Evolutionary conservation across 2,329 filamentous ascomycete genomes (phyloP), one percentile per base, ranked within the genome.

Genomic region (Epichloe gansuensis): DNA sequence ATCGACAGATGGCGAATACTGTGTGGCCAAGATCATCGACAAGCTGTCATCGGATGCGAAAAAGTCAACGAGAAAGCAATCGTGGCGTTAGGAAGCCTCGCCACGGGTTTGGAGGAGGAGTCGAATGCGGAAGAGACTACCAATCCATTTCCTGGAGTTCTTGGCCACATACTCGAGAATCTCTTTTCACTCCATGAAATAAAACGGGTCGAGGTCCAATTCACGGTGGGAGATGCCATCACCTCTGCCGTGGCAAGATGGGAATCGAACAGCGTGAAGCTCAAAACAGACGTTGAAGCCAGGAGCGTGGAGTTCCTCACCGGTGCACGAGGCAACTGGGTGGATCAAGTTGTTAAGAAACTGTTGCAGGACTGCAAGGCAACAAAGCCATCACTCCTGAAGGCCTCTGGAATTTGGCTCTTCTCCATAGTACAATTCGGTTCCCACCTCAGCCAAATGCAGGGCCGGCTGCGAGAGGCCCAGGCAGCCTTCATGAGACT

Each of bases 341-440:
- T 85, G 28, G 69, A 70, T 8, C 68, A 72, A 0, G 74, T 88
- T 1, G 71, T 95, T 5, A 79, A 87, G 54, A 90, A 85, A 63
- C 77, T 94, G 2, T 75, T 97, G 46, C 71, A 72, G 2, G 85
- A 93, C 61, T 93, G 86, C 70, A 85, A 86, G 61, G 82, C 85
- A 8, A 89, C 88, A 0, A 96, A 96, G 62, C 93, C 93, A 1
- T 86, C 90, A 0, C 73, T 96, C 4, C 83, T 90, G 60, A 95
- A 95, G 65, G 90, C 91, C 3, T 91, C 91, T 0, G 90, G 90
- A 0, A 95, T 98, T 60, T 97, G 93, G 93, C 77, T 97, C 0
- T 83, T 97, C 54, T 95, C 86, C 62, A 71, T 97, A 3, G 83
- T 97, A 8, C 90, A 96, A 63, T 90, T 93, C 66, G 94, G 90